Evolutionary conservation across 2,329 filamentous ascomycete species (phyloP).

Genomic region (Cladorrhinum sp.): DNA sequence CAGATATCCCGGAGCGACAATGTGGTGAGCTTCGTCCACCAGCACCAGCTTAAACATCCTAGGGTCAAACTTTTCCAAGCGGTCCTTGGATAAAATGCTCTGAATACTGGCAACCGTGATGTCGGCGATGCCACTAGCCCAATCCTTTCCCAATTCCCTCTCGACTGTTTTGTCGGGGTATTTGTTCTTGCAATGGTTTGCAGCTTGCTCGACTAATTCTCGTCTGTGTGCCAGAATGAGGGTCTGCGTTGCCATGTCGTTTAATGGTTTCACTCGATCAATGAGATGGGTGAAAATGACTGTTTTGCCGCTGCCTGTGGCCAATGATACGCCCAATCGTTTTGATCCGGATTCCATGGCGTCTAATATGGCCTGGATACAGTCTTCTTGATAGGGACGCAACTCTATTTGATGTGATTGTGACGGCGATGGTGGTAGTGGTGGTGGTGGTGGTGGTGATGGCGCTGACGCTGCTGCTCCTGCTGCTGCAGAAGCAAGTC

Average conservation of each 20-base stretch:
- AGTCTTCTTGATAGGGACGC: slow-evolving; percentile 87
- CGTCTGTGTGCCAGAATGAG: slow-evolving; percentile 89
- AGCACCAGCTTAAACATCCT: slow-evolving; percentile 80
- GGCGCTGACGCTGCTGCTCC: neutral
- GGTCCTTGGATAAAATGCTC: slow-evolving; percentile 73
- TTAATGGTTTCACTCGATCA: slow-evolving; percentile 62
- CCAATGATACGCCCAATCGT: slow-evolving; percentile 78
- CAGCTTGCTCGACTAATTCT: slow-evolving; percentile 92
- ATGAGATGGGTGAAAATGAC: slow-evolving; percentile 97
- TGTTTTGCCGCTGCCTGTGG: slow-evolving; percentile 87
- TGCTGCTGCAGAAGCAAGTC: neutral
- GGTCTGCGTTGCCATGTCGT: slow-evolving; percentile 65
- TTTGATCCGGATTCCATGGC: slow-evolving; percentile 70
- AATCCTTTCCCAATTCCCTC: slow-evolving; percentile 81
- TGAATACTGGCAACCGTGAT: slow-evolving; percentile 91
- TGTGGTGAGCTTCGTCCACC: slow-evolving; percentile 96
- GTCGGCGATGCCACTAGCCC: slow-evolving; percentile 77
- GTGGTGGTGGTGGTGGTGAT: neutral
- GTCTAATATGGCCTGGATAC: slow-evolving; percentile 74
- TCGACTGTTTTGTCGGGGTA: slow-evolving; percentile 82
- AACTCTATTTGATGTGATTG: slow-evolving; percentile 13
- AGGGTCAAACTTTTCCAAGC: slow-evolving; percentile 81
- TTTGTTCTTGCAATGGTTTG: slow-evolving; percentile 72
- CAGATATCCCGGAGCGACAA: slow-evolving; percentile 80
- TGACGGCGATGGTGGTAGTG: neutral